These are phyloP conservation scores for Petunia hybrid DNA, from an alignment of 305 asterid genomes.

Conservation along the genomic window DNA sequence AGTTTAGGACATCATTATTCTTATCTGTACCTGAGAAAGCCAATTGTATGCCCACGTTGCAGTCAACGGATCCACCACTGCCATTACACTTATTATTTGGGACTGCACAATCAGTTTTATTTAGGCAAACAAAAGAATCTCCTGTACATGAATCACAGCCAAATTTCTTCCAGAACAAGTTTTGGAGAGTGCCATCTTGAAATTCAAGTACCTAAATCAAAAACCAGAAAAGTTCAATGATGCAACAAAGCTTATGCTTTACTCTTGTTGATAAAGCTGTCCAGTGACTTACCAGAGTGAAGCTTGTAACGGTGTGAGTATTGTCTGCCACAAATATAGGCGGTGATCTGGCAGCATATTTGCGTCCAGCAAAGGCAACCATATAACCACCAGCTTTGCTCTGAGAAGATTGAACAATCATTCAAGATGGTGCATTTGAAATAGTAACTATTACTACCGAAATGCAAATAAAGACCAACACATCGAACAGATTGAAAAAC, in stretches of 20 bases:
- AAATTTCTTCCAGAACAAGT: constrained; percentile 79
- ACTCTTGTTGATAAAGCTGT: neutral
- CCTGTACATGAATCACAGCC: constrained; percentile 69
- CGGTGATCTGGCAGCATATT: constrained; percentile 81
- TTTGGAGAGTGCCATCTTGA: constrained; percentile 77
- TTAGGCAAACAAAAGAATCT: constrained; percentile 67
- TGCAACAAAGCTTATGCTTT: neutral
- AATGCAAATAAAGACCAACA: neutral
- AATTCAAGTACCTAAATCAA: constrained; percentile 76
- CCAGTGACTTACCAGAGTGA: constrained; percentile 68
- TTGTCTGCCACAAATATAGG: constrained; percentile 78
- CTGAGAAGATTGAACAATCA: constrained; percentile 41
- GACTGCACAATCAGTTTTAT: constrained; percentile 78
- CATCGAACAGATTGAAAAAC: neutral
- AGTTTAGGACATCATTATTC: constrained; percentile 70
- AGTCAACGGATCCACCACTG: constrained; percentile 63
- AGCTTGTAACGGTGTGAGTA: constrained; percentile 68
- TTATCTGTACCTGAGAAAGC: constrained; percentile 86
- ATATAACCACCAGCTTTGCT: constrained; percentile 62
- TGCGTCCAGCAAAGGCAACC: constrained; percentile 96
- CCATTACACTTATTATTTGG: constrained; percentile 57
- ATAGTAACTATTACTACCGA: neutral
- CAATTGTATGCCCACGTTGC: constrained; percentile 72
- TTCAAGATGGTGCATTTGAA: neutral
- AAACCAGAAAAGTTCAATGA: neutral